Evolutionary conservation across 495 filamentous ascomycete genomes (phyloP).

Genomic region (Lasiosphaeriaceae sp.): DNA sequence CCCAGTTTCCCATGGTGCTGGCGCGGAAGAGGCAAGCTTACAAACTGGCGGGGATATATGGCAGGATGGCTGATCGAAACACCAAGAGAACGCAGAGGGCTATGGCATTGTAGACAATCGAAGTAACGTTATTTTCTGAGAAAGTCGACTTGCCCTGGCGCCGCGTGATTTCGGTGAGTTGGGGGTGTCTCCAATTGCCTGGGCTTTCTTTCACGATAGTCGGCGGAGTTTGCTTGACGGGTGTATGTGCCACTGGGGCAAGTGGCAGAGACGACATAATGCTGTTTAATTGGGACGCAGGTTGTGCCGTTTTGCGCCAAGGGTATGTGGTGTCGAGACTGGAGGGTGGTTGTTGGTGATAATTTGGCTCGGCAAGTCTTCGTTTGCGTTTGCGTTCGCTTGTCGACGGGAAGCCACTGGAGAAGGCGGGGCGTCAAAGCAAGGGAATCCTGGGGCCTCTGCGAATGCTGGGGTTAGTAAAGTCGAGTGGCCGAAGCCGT

Average conservation of each 20-base stretch:
- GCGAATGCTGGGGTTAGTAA: constrained; percentile 18
- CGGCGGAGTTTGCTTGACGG: constrained; percentile 34
- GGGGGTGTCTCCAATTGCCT: constrained; percentile 86
- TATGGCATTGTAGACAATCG: constrained; percentile 59
- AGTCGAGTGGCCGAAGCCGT: constrained; percentile 17
- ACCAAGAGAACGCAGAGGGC: constrained; percentile 48
- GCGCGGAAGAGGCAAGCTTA: constrained; percentile 9
- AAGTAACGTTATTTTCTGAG: constrained; percentile 61
- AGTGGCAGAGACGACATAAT: constrained; percentile 13
- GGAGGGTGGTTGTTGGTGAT: no score
- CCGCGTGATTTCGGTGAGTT: constrained; percentile 69
- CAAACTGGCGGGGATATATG: constrained; percentile 19
- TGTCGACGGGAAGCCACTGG: no score
- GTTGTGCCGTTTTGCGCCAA: no score
- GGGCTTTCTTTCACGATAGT: constrained; percentile 46
- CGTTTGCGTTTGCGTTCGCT: no score
- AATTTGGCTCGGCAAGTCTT: no score
- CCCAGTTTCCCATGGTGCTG: not conserved
- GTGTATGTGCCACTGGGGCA: constrained; percentile 26
- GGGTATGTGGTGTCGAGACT: no score
- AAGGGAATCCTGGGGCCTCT: not conserved
- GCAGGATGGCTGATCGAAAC: constrained; percentile 22
- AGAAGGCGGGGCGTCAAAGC: no score
- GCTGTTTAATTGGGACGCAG: no score
- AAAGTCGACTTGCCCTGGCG: constrained; percentile 73